Evolutionary conservation across 306 rosid species (phyloP).

Genomic region (Myrica gale): DNA sequence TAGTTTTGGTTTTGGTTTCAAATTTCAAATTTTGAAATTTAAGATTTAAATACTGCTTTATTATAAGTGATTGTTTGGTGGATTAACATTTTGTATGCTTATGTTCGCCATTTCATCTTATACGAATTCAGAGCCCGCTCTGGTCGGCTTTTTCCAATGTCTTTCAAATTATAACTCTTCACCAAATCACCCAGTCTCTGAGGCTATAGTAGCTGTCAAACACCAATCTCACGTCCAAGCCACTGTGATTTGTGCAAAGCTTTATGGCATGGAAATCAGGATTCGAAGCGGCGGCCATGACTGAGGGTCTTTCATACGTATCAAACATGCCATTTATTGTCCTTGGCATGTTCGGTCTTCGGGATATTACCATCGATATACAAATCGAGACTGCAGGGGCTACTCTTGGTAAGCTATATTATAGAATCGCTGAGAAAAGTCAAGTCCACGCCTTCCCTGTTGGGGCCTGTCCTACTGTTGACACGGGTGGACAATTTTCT

Average conservation of each 20-base stretch:
- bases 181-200: conserved; percentile 8
- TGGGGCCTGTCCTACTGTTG: conserved; percentile 26
- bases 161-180: neutral
- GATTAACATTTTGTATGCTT: too few species aligned
- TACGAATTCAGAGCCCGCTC: neutral
- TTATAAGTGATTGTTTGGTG: too few species aligned
- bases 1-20: too few species aligned
- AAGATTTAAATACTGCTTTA: too few species aligned
- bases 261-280: conserved; percentile 14
- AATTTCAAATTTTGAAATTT: too few species aligned
- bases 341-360: conserved; percentile 36
- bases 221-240: conserved; percentile 28
- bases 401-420: conserved; percentile 37
- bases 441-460: conserved; percentile 31
- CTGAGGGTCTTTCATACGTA: conserved; percentile 35
- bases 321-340: conserved; percentile 28
- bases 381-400: conserved; percentile 30
- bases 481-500: conserved; percentile 34
- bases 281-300: conserved; percentile 49
- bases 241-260: conserved; percentile 23
- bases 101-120: neutral
- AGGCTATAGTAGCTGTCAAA: conserved; percentile 13
- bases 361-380: conserved; percentile 19
- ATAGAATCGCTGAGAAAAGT: conserved; percentile 26
- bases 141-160: conserved; percentile 9